These are phyloP conservation scores for Colletotrichum brevisporum DNA, from an alignment of 2,329 filamentous ascomycete genomes.

Conservation along the genomic window DNA sequence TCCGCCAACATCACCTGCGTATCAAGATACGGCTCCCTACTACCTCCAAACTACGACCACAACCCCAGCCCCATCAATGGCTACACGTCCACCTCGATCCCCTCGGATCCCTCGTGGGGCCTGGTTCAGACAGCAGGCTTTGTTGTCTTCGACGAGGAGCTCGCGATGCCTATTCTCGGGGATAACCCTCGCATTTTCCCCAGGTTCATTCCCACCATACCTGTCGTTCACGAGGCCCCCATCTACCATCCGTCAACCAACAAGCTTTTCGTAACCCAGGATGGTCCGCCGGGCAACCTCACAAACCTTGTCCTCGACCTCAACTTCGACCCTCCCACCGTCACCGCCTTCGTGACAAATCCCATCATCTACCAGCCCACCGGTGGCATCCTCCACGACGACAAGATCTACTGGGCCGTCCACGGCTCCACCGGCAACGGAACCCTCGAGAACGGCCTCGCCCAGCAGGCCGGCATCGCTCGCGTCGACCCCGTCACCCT, in stretches of 20 bases:
- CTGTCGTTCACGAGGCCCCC: background rate
- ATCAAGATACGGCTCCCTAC: background rate
- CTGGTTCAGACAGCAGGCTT: background rate
- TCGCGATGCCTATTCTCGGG: slow-evolving; percentile 1
- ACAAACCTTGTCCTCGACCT: background rate
- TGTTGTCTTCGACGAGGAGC: background rate
- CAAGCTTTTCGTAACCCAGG: background rate
- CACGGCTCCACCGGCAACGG: background rate
- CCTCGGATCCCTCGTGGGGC: background rate
- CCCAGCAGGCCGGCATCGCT: background rate
- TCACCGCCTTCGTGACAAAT: background rate
- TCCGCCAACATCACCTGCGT: background rate
- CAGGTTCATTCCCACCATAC: background rate
- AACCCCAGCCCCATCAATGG: background rate
- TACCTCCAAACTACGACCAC: background rate
- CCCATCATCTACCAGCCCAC: background rate
- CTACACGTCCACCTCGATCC: background rate
- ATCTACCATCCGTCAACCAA: slow-evolving; percentile 1
- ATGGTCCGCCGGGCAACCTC: background rate
- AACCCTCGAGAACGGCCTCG: background rate
- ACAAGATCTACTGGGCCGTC: background rate
- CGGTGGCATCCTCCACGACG: background rate
- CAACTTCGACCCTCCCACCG: background rate
- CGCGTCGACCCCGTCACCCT: background rate
- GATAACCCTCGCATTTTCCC: background rate